These are phyloP conservation scores for Debaryomyces sp. DNA, from an alignment of 1,139 yeast species.

Conservation along the genomic window DNA sequence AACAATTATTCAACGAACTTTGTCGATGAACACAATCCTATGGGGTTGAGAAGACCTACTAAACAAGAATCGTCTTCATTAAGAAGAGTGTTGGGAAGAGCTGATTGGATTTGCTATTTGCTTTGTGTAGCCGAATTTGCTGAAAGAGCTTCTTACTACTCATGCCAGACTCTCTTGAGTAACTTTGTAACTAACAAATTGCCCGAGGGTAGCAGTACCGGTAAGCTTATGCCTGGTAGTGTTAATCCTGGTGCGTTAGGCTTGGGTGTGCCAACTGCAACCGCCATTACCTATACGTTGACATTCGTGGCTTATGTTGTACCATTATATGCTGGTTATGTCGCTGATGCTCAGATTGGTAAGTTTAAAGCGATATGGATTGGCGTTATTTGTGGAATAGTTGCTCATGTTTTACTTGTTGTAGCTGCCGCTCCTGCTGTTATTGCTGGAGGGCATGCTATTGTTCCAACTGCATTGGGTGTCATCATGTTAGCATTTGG, in stretches of 20 bases:
- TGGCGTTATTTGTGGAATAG: constrained; percentile 35
- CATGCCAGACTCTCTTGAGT: constrained; percentile 42
- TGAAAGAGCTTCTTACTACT: constrained; percentile 51
- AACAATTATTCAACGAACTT: constrained; percentile 24
- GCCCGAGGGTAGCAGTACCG: constrained; percentile 52
- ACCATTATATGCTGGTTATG: constrained; percentile 47
- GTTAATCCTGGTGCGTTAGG: constrained; percentile 45
- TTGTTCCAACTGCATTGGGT: constrained; percentile 39
- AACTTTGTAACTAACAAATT: constrained; percentile 53
- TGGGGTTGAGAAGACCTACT: constrained; percentile 38
- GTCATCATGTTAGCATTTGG: constrained; percentile 43
- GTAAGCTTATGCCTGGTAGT: constrained; percentile 40
- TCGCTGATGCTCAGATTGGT: constrained; percentile 45
- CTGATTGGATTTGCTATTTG: constrained; percentile 30
- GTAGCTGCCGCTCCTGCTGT: constrained; percentile 44
- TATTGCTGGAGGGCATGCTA: constrained; percentile 36
- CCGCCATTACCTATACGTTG: constrained; percentile 41
- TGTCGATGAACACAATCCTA: constrained; percentile 35
- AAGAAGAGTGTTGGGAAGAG: constrained; percentile 39
- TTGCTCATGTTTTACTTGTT: constrained; percentile 31
- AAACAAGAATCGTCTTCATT: constrained; percentile 47
- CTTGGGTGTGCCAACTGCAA: constrained; percentile 41
- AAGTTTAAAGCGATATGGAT: constrained; percentile 45
- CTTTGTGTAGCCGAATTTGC: constrained; percentile 49
- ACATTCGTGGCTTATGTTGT: constrained; percentile 46